Conservation (phyloP, 2,329 filamentous ascomycete species). For the Botryotinia narcissicola region DNA sequence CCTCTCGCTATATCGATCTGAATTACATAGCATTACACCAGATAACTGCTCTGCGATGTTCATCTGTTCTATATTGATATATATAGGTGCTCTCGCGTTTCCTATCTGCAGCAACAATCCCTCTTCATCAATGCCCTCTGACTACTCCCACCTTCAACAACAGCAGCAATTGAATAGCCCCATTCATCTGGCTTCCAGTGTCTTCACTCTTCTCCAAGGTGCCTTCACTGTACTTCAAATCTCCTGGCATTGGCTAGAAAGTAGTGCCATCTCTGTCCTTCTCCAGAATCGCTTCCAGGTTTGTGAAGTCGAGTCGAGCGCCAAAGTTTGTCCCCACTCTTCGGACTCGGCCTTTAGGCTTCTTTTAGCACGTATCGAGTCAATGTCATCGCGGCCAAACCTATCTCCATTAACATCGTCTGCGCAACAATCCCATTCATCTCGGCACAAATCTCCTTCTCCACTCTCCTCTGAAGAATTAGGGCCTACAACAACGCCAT, state of each 20-base stretch:
- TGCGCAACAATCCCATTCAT: neutral
- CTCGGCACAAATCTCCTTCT: neutral
- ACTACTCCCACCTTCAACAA: neutral
- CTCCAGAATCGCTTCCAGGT: neutral
- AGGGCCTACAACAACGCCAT: neutral
- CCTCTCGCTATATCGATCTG: neutral
- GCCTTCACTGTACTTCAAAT: neutral
- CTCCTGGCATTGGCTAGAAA: neutral
- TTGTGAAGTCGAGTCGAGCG: neutral
- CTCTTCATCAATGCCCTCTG: neutral
- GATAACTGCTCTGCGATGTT: neutral
- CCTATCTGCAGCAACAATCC: neutral
- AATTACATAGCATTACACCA: neutral
- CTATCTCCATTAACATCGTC: neutral
- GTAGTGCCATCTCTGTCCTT: neutral
- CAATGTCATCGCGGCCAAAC: neutral
- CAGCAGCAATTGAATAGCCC: neutral
- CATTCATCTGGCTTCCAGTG: neutral
- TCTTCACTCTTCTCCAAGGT: neutral
- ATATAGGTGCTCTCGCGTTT: neutral
- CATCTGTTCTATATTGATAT: neutral
- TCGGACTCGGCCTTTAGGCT: neutral
- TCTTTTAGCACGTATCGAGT: neutral
- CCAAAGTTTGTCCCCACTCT: neutral
- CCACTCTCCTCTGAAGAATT: neutral